Conservation (phyloP, 2,329 filamentous ascomycete species). For the Venturia carpophila region DNA sequence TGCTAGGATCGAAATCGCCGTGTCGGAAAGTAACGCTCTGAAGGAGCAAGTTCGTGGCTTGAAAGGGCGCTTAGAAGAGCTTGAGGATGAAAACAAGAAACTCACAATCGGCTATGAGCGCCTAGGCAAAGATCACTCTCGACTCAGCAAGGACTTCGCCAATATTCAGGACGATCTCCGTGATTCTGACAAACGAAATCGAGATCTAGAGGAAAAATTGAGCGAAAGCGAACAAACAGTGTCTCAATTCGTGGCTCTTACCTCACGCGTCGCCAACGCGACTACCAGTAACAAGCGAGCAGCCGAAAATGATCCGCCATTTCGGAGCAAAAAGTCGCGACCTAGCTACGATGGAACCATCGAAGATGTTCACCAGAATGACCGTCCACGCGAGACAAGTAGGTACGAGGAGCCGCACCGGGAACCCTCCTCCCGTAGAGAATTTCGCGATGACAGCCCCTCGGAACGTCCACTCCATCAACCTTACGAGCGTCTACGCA, state of each 20-base stretch:
- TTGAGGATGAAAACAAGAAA: conserved; percentile 11
- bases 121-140: background rate
- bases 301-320: background rate
- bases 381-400: background rate
- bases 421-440: background rate
- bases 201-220: background rate
- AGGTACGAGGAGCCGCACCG: background rate
- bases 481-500: background rate
- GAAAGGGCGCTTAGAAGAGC: conserved; percentile 1
- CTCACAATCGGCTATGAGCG: background rate
- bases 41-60: conserved; percentile 1
- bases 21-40: background rate
- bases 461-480: background rate
- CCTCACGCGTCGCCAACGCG: background rate
- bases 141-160: background rate
- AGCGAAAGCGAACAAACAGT: conserved; percentile 1
- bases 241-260: conserved; percentile 4
- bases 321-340: background rate
- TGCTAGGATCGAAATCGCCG: background rate
- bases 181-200: background rate
- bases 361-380: background rate
- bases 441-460: background rate
- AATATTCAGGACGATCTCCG: background rate
- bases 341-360: background rate
- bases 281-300: background rate